Base-by-base conservation (phyloP, 2,329 filamentous ascomycete species). In the Xylariaceae sp. region DNA sequence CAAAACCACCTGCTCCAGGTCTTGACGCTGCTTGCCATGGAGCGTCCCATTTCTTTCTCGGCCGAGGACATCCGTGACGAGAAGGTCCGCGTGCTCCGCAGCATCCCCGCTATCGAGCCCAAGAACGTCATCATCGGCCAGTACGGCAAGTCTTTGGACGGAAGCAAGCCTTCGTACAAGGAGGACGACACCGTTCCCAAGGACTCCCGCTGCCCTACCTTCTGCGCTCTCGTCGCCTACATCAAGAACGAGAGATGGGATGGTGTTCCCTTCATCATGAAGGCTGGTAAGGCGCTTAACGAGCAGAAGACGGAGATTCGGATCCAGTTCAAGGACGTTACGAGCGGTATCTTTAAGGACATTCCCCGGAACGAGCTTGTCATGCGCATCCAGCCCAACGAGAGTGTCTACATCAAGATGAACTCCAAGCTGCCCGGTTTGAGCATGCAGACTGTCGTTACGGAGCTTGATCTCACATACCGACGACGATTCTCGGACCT, bases 231-330 rank as follows among this genome's bases (percentile, higher is more conserved):
- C 77, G 93, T 96, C 42, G 92, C 92, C 42, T 96, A 95, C 79
- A 97, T 99, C 78, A 97, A 97, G 85, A 99, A 99, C 76, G 94
- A 99, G 85, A 84, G 94, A 69, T 99, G 94, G 94, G 95, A 99
- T 68, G 95, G 94, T 59, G 94, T 99, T 56, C 94, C 94, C 55
- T 99, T 99, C 82, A 99, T 99, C 77, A 84, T 99, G 80, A 99
- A 99, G 88, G 94, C 94, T 51, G 94, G 94, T 70, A 99, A 99
- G 82, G 92, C 94, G 50, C 82, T 99, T 65, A 99, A 99, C 76
- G 94, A 99, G 83, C 94, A 99, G 76, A 99, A 99, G 87, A 99
- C 94, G 11, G 94, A 99, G 79, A 94, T 99, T 67, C 89, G 94
- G 72, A 96, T 99, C 70, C 94, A 99, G 76, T 99, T 97, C 87